These are phyloP conservation scores for Bodo saltans DNA, from an alignment of 78 protist genomes.

Conservation along the genomic window DNA sequence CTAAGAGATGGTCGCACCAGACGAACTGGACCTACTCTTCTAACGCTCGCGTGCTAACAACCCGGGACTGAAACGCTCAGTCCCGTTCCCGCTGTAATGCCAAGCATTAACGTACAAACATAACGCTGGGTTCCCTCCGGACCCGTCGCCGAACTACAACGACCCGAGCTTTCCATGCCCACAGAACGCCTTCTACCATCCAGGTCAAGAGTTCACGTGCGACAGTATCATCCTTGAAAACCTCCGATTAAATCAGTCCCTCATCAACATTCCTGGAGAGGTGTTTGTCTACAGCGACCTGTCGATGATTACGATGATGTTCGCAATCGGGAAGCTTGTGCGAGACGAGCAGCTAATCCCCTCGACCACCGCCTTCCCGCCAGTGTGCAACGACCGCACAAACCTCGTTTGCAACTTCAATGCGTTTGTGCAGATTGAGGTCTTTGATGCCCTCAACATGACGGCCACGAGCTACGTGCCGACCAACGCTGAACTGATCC, in stretches of 20 bases:
- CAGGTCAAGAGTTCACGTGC: constrained; percentile 60
- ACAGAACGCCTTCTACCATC: constrained; percentile 39
- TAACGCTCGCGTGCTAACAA: too few relatives aligned
- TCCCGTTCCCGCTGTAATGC: too few relatives aligned
- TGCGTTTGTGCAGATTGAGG: constrained; percentile 63
- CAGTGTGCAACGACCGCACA: constrained; percentile 34
- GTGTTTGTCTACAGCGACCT: constrained; percentile 57
- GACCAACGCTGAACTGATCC: constrained; percentile 7
- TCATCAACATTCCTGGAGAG: constrained; percentile 52
- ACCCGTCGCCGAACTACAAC: constrained; percentile 62
- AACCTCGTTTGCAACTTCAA: constrained; percentile 53
- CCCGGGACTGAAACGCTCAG: too few relatives aligned
- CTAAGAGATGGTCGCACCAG: too few relatives aligned
- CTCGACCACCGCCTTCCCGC: constrained; percentile 26
- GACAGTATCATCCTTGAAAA: constrained; percentile 36
- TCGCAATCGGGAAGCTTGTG: constrained; percentile 57
- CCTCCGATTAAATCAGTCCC: constrained; percentile 42
- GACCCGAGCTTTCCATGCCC: constrained; percentile 61
- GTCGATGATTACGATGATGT: constrained; percentile 69
- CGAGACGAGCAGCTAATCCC: constrained; percentile 13
- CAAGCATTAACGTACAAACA: too few relatives aligned
- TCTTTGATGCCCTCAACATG: constrained; percentile 26
- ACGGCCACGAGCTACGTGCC: constrained; percentile 45
- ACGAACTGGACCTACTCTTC: too few relatives aligned
- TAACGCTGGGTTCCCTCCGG: constrained; percentile 68